These are phyloP conservation scores for Serendipita sp. DNA, from an alignment of 768 basidiomycete genomes.

Conservation along the genomic window DNA sequence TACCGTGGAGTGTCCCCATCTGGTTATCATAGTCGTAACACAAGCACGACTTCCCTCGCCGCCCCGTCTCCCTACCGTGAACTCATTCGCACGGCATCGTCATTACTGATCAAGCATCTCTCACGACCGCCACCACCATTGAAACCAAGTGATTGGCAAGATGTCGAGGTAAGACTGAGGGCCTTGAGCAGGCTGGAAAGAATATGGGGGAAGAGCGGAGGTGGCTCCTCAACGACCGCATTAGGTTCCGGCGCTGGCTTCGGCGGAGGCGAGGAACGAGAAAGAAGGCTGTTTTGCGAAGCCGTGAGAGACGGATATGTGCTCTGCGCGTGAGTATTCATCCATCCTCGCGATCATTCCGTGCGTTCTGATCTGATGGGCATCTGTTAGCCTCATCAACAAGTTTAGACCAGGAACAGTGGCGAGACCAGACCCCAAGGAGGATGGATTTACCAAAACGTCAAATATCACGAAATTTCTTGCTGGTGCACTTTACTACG, in stretches of 20 bases:
- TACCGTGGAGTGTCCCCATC: constrained; percentile 18
- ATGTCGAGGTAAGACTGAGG: constrained; percentile 52
- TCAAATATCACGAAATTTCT: constrained; percentile 68
- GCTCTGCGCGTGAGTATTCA: constrained; percentile 76
- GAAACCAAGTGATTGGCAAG: constrained; percentile 50
- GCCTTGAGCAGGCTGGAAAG: constrained; percentile 52
- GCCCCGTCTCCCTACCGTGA: constrained; percentile 43
- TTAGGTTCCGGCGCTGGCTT: constrained; percentile 17
- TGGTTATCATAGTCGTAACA: constrained; percentile 38
- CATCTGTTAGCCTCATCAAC: constrained; percentile 50
- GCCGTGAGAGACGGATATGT: constrained; percentile 72
- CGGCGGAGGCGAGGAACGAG: constrained; percentile 52
- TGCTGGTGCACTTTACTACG: constrained; percentile 48
- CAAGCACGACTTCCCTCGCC: constrained; percentile 42
- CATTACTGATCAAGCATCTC: constrained; percentile 51
- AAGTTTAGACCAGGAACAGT: constrained; percentile 50
- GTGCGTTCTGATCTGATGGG: constrained; percentile 15
- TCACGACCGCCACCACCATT: constrained; percentile 43
- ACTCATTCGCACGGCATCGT: constrained; percentile 47
- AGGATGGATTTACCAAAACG: constrained; percentile 48
- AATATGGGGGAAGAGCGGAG: constrained; percentile 51
- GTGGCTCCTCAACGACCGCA: constrained; percentile 26
- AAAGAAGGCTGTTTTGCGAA: constrained; percentile 56
- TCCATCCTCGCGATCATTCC: constrained; percentile 14
- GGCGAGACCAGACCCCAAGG: constrained; percentile 45